Evolutionary conservation across 257 asterid species (phyloP), one percentile per base, ranked within the genome.

Genomic region (Ligustrum vulgare): DNA sequence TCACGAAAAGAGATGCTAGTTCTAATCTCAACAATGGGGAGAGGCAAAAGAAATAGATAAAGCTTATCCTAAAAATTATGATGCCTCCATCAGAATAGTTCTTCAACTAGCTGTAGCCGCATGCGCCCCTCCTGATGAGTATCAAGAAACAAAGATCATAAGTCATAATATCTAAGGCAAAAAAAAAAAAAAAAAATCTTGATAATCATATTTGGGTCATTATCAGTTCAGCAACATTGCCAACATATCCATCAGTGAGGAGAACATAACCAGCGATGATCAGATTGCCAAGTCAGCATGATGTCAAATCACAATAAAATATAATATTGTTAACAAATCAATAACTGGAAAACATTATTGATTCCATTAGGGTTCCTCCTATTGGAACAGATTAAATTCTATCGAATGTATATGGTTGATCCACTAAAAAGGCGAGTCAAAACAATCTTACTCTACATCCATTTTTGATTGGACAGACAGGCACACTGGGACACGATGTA

Each of bases 91-190:
- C 8, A 8, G 33, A 11, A 23, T 4, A 36, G 16, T 41, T 69
- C 73, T 36, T 69, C 73, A 69, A 39, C 73, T 41, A 41, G 54
- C 32, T 8, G 54, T 69, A 39, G 73, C 54, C 18, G 34, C 62
- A 41, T 22, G 63, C 1, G 36, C 13, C 9, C 73, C 73, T 28
- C 74, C 74, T 70, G 22, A 22, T 39, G n/a, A 25, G 32, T 15
- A 0, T 39, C 1, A 69, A 69, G 32, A 69, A 34, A 41, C 18
- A 10, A 23, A 22, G 67, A 60, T 25, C 15, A 25, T 0, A 22
- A 11, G 6, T 60, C 67, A 60, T 2, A 3, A 23, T 23, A 22
- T 16, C 33, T 23, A 2, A 60, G 13, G 67, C 3, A 56, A 56
- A 8, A 20, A 56, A 20, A 22, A 20, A 22, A 56, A 56, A 8